A percentile compares a stretch with the other conserved stretches of the same genome.
Evolutionary conservation across 345 rosid species (phyloP).

Genomic region (Moricandia moricandioides): DNA sequence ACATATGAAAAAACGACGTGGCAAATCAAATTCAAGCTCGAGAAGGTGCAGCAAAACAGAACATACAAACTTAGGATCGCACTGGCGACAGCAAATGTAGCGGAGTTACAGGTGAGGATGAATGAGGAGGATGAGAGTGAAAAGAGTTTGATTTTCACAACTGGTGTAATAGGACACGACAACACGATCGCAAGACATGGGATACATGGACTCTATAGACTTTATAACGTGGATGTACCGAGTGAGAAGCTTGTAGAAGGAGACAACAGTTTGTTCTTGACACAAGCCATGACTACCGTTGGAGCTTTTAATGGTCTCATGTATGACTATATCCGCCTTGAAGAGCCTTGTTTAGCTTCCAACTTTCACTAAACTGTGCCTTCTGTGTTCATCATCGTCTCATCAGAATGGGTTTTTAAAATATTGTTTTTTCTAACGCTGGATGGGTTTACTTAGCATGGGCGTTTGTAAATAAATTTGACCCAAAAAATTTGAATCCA

Average conservation of each 20-base stretch:
- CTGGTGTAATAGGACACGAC: constrained; percentile 71
- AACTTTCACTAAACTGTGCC: not conserved
- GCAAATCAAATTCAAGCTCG: constrained; percentile 63
- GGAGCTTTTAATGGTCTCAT: constrained; percentile 74
- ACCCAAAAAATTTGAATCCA: too few relatives aligned
- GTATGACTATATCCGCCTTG: constrained; percentile 89
- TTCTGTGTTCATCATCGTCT: not conserved
- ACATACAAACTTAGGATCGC: constrained; percentile 60
- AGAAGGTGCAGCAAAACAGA: constrained; percentile 34
- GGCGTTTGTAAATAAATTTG: too few relatives aligned
- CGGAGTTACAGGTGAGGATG: constrained; percentile 58
- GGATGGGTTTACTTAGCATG: too few relatives aligned
- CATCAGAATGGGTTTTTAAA: not conserved
- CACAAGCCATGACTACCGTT: constrained; percentile 50
- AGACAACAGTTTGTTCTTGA: constrained; percentile 59
- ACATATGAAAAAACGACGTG: constrained; percentile 61
- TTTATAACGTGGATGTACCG: constrained; percentile 55
- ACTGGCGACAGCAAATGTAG: constrained; percentile 57
- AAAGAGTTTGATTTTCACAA: constrained; percentile 44
- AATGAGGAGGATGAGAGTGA: constrained; percentile 30
- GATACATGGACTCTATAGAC: constrained; percentile 74
- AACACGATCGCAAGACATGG: constrained; percentile 85
- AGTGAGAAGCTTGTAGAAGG: constrained; percentile 52
- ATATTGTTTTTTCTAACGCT: not conserved
- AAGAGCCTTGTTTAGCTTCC: constrained; percentile 51